A percentile compares a stretch with the other conserved stretches of the same genome.
Conservation (phyloP, 2,329 filamentous ascomycete genomes). For the Calonectria pseudoreteaudii region DNA sequence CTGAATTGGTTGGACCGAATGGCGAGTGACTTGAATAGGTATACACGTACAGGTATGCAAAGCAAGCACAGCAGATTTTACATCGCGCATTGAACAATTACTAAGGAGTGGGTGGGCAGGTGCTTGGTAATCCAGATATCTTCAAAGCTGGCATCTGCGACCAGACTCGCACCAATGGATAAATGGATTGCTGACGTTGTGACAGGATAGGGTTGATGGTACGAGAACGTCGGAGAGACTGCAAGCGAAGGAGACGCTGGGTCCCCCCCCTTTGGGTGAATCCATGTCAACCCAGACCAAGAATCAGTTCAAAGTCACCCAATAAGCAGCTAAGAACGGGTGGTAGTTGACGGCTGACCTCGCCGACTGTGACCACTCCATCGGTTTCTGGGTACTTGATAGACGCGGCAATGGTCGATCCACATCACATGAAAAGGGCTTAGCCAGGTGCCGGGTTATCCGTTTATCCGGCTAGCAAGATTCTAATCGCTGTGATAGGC, state of each 20-base stretch:
- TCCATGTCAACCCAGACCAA: not conserved
- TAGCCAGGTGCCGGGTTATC: constrained; percentile 32
- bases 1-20: not conserved
- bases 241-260: not conserved
- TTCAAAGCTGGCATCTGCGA: not conserved
- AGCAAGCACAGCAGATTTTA: not conserved
- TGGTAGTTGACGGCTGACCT: not conserved
- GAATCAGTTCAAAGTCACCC: not conserved
- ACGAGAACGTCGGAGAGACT: not conserved
- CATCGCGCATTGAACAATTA: not conserved
- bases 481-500: constrained; percentile 21
- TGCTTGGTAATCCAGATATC: constrained; percentile 5
- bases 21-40: not conserved
- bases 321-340: not conserved
- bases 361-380: not conserved
- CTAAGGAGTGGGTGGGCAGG: not conserved
- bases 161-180: not conserved
- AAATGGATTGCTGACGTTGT: not conserved
- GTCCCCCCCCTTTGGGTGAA: not conserved
- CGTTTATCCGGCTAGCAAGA: constrained; percentile 26
- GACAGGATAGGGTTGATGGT: not conserved
- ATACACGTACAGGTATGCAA: not conserved
- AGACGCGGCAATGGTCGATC: too few species aligned
- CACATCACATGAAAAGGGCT: not conserved
- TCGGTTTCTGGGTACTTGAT: not conserved